These are phyloP conservation scores for Fusarium multiceps DNA, from an alignment of 2,329 filamentous ascomycete genomes.

Conservation along the genomic window DNA sequence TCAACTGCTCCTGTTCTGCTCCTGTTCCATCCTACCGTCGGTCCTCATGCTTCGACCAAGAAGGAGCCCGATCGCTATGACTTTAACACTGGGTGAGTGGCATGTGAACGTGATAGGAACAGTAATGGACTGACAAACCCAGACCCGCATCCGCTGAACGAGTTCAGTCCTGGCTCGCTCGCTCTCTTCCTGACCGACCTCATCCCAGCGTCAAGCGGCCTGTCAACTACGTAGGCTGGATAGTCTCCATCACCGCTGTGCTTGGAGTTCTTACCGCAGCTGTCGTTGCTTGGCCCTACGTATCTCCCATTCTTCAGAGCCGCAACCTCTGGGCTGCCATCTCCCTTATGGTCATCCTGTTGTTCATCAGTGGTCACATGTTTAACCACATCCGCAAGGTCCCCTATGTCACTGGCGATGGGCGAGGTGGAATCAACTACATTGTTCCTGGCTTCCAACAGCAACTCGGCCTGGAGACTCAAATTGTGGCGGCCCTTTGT, in stretches of 20 bases:
- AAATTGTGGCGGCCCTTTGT: slow-evolving; percentile 95
- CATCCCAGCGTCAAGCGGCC: slow-evolving; percentile 84
- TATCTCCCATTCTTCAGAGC: slow-evolving; percentile 85
- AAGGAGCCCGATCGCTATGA: slow-evolving; percentile 82
- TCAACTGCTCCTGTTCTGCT: slow-evolving; percentile 94
- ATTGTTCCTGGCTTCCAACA: slow-evolving; percentile 93
- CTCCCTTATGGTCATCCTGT: slow-evolving; percentile 86
- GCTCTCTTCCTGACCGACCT: slow-evolving; percentile 80
- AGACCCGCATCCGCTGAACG: slow-evolving; percentile 81
- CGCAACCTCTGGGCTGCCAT: slow-evolving; percentile 94
- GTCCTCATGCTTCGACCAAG: slow-evolving; percentile 79
- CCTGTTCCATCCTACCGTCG: slow-evolving; percentile 85
- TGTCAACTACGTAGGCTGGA: slow-evolving; percentile 85
- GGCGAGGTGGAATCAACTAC: slow-evolving; percentile 86
- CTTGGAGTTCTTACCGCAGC: slow-evolving; percentile 76
- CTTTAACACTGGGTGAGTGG: slow-evolving; percentile 79
- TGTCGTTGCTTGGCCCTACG: slow-evolving; percentile 79
- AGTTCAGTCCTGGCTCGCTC: slow-evolving; percentile 80
- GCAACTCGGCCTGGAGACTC: slow-evolving; percentile 93
- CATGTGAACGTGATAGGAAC: not conserved
- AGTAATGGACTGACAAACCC: not conserved
- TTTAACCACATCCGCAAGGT: slow-evolving; percentile 98
- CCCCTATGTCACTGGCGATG: slow-evolving; percentile 89
- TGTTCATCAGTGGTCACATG: slow-evolving; percentile 98
- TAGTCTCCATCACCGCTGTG: slow-evolving; percentile 73